Conservation (phyloP, 495 filamentous ascomycete genomes). For the Xylaria telfairii region DNA sequence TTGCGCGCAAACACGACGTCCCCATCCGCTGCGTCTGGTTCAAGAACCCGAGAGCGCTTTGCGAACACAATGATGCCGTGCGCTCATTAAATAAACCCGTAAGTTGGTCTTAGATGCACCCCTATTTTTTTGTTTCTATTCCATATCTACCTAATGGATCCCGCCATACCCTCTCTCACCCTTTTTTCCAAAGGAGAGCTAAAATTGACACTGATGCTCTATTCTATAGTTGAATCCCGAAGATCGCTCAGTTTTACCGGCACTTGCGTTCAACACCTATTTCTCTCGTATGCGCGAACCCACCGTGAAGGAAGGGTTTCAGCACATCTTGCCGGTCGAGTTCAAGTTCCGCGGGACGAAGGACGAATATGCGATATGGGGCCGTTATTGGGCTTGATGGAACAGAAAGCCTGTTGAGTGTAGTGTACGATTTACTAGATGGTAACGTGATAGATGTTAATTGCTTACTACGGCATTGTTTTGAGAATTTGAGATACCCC, state of each 20-base stretch:
- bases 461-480: background rate
- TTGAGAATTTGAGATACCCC: constrained; percentile 12
- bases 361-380: constrained; percentile 69
- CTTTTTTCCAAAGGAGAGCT: background rate
- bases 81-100: constrained; percentile 70
- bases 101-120: constrained; percentile 36
- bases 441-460: background rate
- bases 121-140: background rate
- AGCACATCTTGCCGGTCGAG: constrained; percentile 72
- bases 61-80: constrained; percentile 89
- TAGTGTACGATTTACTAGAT: background rate
- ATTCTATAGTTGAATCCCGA: constrained; percentile 78
- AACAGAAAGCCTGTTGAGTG: background rate
- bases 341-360: constrained; percentile 61
- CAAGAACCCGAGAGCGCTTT: constrained; percentile 71
- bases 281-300: constrained; percentile 73
- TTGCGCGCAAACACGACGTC: constrained; percentile 72
- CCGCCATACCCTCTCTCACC: background rate
- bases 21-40: constrained; percentile 90
- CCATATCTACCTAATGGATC: constrained; percentile 12
- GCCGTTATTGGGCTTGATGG: constrained; percentile 71
- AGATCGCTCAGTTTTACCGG: constrained; percentile 72
- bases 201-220: constrained; percentile 12
- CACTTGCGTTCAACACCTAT: constrained; percentile 80
- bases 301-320: constrained; percentile 77